Evolutionary conservation across 78 protist genomes (phyloP).

Genomic region (Isochrysis galbana): DNA sequence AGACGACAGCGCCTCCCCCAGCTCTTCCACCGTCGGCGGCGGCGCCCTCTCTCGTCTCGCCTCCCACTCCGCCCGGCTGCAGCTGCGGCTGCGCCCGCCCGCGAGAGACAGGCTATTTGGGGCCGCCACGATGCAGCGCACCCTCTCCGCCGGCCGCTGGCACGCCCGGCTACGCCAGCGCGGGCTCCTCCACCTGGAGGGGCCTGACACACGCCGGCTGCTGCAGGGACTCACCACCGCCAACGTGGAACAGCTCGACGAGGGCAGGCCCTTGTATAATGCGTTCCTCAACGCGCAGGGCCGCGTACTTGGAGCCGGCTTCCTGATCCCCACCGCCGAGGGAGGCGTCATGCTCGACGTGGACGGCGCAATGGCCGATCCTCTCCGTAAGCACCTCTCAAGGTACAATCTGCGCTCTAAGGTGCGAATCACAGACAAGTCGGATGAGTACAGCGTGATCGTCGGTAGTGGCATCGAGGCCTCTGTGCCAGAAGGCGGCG

Average conservation of each 20-base stretch:
- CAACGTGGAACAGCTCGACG: neutral
- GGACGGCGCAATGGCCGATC: too few species aligned
- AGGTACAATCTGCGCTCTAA: neutral
- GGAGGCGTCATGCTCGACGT: neutral
- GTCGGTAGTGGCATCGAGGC: neutral
- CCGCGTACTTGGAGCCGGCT: neutral
- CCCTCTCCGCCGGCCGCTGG: neutral
- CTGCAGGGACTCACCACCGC: slow-evolving; percentile 8
- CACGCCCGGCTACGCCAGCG: neutral
- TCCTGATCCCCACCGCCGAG: neutral
- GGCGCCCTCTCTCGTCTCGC: too few species aligned
- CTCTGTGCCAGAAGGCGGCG: neutral
- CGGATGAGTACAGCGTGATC: neutral
- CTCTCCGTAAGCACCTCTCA: neutral
- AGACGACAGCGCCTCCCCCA: too few species aligned
- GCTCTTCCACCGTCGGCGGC: too few species aligned
- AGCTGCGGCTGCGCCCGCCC: too few species aligned
- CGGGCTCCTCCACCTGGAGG: neutral
- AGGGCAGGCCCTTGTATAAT: neutral
- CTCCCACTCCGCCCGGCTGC: too few species aligned
- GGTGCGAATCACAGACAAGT: neutral
- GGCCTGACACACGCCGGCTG: neutral
- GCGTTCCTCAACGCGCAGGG: neutral
- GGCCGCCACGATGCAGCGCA: neutral
- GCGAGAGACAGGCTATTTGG: too few species aligned